phyloP scores from a whole-genome alignment of 371 early-diverging fungal genomes.

The Syncephalis plumigaleata region DNA sequence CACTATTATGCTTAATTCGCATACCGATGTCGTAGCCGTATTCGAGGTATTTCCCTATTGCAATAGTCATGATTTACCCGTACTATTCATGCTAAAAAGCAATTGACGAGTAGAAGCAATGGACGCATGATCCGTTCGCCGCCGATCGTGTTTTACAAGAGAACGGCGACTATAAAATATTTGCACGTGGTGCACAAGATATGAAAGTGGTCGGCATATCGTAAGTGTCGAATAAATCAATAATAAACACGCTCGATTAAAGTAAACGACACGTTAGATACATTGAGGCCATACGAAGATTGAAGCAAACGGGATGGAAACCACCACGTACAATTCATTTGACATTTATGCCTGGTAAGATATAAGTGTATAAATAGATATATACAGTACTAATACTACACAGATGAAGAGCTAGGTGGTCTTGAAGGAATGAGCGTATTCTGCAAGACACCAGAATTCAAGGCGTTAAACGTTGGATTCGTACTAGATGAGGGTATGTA shows the following conservation, averaged over 20 bases:
- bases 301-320: constrained; percentile 23
- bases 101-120: constrained; percentile 20
- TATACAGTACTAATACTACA: too few relatives aligned
- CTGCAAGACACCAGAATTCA: constrained; percentile 35
- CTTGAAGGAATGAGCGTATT: constrained; percentile 48
- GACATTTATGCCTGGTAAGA: constrained; percentile 43
- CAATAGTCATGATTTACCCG: background rate
- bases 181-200: constrained; percentile 68
- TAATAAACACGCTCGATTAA: background rate
- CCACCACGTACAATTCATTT: constrained; percentile 46
- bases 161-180: constrained; percentile 36
- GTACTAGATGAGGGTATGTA: constrained; percentile 53
- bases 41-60: constrained; percentile 16
- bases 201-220: constrained; percentile 70
- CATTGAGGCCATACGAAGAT: constrained; percentile 50
- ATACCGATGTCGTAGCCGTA: constrained; percentile 76
- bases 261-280: constrained; percentile 16
- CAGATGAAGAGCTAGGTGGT: constrained; percentile 71
- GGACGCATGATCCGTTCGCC: constrained; percentile 55
- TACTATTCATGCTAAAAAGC: background rate
- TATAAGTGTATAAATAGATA: background rate
- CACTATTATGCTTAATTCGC: constrained; percentile 53
- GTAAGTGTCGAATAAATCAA: constrained; percentile 9
- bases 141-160: constrained; percentile 31
- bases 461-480: constrained; percentile 49